Conservation (phyloP, 2,329 filamentous ascomycete species). For the Neonectria magnoliae region DNA sequence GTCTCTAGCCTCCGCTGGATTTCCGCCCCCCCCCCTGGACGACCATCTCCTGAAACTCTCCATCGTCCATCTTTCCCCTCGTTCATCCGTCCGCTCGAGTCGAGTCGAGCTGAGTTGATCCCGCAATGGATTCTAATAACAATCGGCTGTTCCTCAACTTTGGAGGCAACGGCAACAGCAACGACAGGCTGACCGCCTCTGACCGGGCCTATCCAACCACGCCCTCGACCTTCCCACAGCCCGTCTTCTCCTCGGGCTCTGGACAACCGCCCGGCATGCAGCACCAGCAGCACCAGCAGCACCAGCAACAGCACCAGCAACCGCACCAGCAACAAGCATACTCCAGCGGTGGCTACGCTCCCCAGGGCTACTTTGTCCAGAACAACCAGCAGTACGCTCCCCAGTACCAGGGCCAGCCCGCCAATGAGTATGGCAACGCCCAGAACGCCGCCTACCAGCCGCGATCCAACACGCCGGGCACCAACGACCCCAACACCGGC, state of each 20-base stretch:
- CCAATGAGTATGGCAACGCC: slow-evolving; percentile 61
- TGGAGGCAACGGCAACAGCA: slow-evolving; percentile 69
- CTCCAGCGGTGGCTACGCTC: slow-evolving; percentile 57
- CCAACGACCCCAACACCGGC: slow-evolving; percentile 88
- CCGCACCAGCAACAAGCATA: slow-evolving; percentile 60
- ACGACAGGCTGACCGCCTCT: slow-evolving; percentile 68
- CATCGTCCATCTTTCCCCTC: slow-evolving; percentile 35
- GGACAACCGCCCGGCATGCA: slow-evolving; percentile 41
- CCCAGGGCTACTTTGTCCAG: slow-evolving; percentile 69
- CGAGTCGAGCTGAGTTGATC: slow-evolving; percentile 32
- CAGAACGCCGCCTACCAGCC: slow-evolving; percentile 60
- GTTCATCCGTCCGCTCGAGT: slow-evolving; percentile 34
- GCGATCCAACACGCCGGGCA: slow-evolving; percentile 66
- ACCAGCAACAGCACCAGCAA: slow-evolving; percentile 55
- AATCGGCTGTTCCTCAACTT: slow-evolving; percentile 74
- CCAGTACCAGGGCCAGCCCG: slow-evolving; percentile 52
- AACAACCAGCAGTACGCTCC: slow-evolving; percentile 67
- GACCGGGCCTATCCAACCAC: slow-evolving; percentile 85
- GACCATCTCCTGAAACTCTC: slow-evolving; percentile 42
- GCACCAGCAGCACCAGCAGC: slow-evolving; percentile 57
- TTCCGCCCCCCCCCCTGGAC: slow-evolving; percentile 37
- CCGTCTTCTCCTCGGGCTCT: slow-evolving; percentile 66
- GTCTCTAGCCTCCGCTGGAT: slow-evolving; percentile 9
- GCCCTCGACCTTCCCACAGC: slow-evolving; percentile 95
- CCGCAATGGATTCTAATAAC: slow-evolving; percentile 65